These are phyloP conservation scores for Linum trigynum DNA, from an alignment of 345 rosid species.

Conservation along the genomic window DNA sequence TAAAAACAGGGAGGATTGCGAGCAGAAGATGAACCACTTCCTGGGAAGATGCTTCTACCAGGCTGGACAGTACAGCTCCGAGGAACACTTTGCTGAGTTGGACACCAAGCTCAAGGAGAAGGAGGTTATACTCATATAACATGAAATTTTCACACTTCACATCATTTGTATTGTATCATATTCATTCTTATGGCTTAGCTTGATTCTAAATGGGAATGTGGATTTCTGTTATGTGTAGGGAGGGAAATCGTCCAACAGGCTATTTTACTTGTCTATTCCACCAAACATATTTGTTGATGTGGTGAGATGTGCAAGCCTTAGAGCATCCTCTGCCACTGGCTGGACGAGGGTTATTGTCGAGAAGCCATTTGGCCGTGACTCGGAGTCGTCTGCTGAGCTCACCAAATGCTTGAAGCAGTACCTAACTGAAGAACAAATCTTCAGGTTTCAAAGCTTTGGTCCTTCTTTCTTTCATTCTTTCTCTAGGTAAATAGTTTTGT, in stretches of 20 bases:
- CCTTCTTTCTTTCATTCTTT: no score
- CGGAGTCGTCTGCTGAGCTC: slow-evolving; percentile 63
- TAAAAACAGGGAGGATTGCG: slow-evolving; percentile 63
- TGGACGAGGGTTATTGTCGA: slow-evolving; percentile 93
- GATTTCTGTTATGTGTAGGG: slow-evolving; percentile 25
- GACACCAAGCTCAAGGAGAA: slow-evolving; percentile 65
- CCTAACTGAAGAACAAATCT: slow-evolving; percentile 74
- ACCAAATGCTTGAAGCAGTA: slow-evolving; percentile 73
- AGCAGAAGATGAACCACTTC: slow-evolving; percentile 72
- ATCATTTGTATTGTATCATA: not conserved
- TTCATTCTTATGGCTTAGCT: not conserved
- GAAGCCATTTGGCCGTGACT: slow-evolving; percentile 91
- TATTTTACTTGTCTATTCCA: slow-evolving; percentile 81
- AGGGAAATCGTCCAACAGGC: slow-evolving; percentile 60
- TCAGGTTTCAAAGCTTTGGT: slow-evolving; percentile 42
- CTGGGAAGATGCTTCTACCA: slow-evolving; percentile 75
- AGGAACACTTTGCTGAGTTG: slow-evolving; percentile 59
- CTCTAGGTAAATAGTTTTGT: not conserved
- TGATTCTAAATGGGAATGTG: not conserved
- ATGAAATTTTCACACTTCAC: not conserved
- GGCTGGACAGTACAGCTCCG: slow-evolving; percentile 69
- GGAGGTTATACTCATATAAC: slow-evolving; percentile 35
- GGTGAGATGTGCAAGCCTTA: slow-evolving; percentile 62
- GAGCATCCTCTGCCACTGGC: slow-evolving; percentile 61
- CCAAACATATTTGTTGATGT: slow-evolving; percentile 84